Evolutionary conservation across 805 yeast species (phyloP), one percentile per base, ranked within the genome.

Genomic region (Pichia rugopelliculosa): DNA sequence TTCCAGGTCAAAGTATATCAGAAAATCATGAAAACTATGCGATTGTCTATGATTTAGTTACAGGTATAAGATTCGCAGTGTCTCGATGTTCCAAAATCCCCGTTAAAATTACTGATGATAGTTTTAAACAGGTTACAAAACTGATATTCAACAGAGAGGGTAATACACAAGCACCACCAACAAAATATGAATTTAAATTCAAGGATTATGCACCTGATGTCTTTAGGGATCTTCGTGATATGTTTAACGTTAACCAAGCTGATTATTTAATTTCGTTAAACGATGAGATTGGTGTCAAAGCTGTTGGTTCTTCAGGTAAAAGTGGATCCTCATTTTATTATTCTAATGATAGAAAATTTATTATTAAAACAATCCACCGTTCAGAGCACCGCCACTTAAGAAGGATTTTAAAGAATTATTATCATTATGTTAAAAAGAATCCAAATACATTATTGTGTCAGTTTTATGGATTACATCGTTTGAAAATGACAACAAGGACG

Each of bases 131-230:
- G 11, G 79, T 80, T 22, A 84, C 87, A 56, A 91, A 93, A 64
- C 71, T 91, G 47, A 84, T 93, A 17, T 95, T 93, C 65, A 95
- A 87, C 59, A 75, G 83, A 60, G 82, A 79, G 53, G 97, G 98
- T 2, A 87, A 84, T 57, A 95, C 88, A 59, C 69, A 84, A 55
- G 88, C 96, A 0, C 98, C 98, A 0, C 87, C 96, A 0, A 85
- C 97, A 0, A 88, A 86, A 63, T 90, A 90, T 67, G 96, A 90
- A 56, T 93, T 93, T 73, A 91, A 91, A 65, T 93, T 93, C 66
- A 93, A 93, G 68, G 99, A 93, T 64, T 93, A 93, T 67, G 77
- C 89, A 20, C 99, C 99, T 0, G 87, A 84, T 64, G 97, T 93
- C 4, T 93, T 93, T 64, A 72, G 98, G 39, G 95, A 87, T 55